These are phyloP conservation scores for Scopulariopsis brevicaulis DNA, from an alignment of 2,329 filamentous ascomycete genomes.

Conservation along the genomic window DNA sequence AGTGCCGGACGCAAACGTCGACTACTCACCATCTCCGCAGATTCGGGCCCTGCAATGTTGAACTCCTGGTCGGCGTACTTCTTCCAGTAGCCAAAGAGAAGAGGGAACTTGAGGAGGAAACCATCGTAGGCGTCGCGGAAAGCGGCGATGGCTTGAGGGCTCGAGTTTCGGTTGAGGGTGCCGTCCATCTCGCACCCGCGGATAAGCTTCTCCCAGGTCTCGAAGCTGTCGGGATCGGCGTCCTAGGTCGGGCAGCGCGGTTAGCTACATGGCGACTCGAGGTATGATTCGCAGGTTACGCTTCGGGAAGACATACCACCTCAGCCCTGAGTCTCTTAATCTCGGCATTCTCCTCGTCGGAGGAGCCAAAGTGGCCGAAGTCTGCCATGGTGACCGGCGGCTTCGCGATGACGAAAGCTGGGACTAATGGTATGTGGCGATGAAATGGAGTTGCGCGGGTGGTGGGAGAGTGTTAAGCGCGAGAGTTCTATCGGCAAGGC, in stretches of 20 bases:
- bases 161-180: slow-evolving; percentile 92
- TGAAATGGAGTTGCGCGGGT: not conserved
- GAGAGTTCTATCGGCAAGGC: not conserved
- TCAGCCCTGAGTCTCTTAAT: slow-evolving; percentile 68
- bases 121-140: slow-evolving; percentile 83
- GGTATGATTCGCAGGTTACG: not conserved
- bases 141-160: slow-evolving; percentile 79
- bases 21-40: slow-evolving; percentile 73
- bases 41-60: slow-evolving; percentile 90
- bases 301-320: slow-evolving; percentile 48
- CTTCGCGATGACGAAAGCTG: not conserved
- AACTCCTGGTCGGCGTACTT: slow-evolving; percentile 98
- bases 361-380: slow-evolving; percentile 35
- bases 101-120: slow-evolving; percentile 87
- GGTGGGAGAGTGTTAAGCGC: not conserved
- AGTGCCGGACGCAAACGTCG: not conserved
- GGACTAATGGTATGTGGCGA: not conserved
- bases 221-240: slow-evolving; percentile 77
- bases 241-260: slow-evolving; percentile 26
- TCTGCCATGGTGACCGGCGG: slow-evolving; percentile 48
- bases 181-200: slow-evolving; percentile 81
- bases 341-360: slow-evolving; percentile 70
- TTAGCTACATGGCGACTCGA: not conserved
- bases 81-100: slow-evolving; percentile 98
- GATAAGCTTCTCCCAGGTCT: slow-evolving; percentile 88